phyloP scores from a whole-genome alignment of 768 basidiomycete genomes.

The Boletus pseudo-olivaceus region DNA sequence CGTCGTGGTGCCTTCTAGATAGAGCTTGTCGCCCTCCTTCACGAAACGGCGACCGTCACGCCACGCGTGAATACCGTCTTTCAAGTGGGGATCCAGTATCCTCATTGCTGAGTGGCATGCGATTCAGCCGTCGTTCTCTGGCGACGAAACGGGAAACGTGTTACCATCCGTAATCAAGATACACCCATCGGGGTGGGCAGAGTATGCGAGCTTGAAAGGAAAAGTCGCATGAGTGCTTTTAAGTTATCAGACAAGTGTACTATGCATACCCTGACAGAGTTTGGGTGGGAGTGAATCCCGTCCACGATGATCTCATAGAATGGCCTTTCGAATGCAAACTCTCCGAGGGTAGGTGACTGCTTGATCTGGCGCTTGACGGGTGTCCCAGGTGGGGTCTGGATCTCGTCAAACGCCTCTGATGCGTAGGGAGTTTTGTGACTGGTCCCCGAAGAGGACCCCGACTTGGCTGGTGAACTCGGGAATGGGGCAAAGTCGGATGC shows the following conservation, averaged over 20 bases:
- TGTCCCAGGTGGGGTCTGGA: slow-evolving; percentile 52
- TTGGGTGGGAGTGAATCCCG: slow-evolving; percentile 88
- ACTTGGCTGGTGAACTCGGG: slow-evolving; percentile 13
- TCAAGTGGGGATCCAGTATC: slow-evolving; percentile 78
- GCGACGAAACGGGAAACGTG: slow-evolving; percentile 11
- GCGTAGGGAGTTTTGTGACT: slow-evolving; percentile 25
- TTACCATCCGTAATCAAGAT: slow-evolving; percentile 87
- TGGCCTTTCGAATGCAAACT: slow-evolving; percentile 56
- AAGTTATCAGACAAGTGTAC: not conserved
- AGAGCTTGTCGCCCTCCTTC: slow-evolving; percentile 78
- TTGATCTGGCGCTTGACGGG: slow-evolving; percentile 32
- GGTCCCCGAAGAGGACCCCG: slow-evolving; percentile 5
- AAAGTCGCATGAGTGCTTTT: not conserved
- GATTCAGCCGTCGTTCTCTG: not conserved
- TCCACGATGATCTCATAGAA: slow-evolving; percentile 91
- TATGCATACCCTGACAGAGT: slow-evolving; percentile 72
- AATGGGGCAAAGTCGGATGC: slow-evolving; percentile 31
- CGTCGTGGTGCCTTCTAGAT: slow-evolving; percentile 80
- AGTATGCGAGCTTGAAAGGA: slow-evolving; percentile 66
- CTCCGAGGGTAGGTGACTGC: slow-evolving; percentile 39
- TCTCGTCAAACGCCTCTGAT: slow-evolving; percentile 64
- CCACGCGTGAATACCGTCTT: slow-evolving; percentile 86
- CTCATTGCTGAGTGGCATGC: slow-evolving; percentile 58
- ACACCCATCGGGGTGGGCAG: slow-evolving; percentile 78
- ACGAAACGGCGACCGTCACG: slow-evolving; percentile 77